A percentile compares a stretch with the other conserved stretches of the same genome.
Evolutionary conservation across 768 basidiomycete genomes (phyloP).

Genomic region (Trametes cubensis): DNA sequence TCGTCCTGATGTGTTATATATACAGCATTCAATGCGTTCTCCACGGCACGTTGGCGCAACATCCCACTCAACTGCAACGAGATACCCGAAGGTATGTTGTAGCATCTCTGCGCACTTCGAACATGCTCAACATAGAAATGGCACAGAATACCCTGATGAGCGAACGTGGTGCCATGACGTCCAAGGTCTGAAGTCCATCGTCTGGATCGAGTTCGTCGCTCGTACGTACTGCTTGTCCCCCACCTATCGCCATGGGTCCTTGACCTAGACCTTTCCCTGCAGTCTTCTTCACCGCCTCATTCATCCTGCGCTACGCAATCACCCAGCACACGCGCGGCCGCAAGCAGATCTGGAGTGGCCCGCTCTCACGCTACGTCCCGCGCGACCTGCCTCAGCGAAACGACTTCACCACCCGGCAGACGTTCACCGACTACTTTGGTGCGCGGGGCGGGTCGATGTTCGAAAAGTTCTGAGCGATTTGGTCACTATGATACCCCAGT

Average conservation of each 20-base stretch:
- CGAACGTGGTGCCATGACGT: conserved; percentile 56
- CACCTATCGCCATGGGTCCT: not conserved
- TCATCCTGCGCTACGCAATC: conserved; percentile 49
- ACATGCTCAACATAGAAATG: not conserved
- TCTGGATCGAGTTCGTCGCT: conserved; percentile 60
- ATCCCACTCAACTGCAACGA: conserved; percentile 50
- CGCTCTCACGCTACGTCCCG: conserved; percentile 54
- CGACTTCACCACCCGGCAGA: conserved; percentile 17
- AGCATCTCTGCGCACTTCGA: not conserved
- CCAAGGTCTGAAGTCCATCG: conserved; percentile 56
- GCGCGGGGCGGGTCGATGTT: conserved; percentile 17
- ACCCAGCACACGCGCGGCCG: conserved; percentile 47
- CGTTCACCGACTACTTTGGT: conserved; percentile 25
- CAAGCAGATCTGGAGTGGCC: conserved; percentile 53
- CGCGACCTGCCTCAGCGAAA: conserved; percentile 19
- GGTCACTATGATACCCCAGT: not conserved
- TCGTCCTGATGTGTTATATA: not conserved
- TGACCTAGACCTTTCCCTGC: not conserved
- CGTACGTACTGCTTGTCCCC: conserved; percentile 41
- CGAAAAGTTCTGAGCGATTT: conserved; percentile 16
- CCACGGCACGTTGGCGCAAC: conserved; percentile 56
- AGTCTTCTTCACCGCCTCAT: conserved; percentile 48
- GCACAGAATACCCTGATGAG: conserved; percentile 45
- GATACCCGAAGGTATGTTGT: conserved; percentile 49
- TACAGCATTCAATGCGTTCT: conserved; percentile 57